phyloP scores from a whole-genome alignment of 352 stramenopile species.

The Globisporangium recalcitrans region DNA sequence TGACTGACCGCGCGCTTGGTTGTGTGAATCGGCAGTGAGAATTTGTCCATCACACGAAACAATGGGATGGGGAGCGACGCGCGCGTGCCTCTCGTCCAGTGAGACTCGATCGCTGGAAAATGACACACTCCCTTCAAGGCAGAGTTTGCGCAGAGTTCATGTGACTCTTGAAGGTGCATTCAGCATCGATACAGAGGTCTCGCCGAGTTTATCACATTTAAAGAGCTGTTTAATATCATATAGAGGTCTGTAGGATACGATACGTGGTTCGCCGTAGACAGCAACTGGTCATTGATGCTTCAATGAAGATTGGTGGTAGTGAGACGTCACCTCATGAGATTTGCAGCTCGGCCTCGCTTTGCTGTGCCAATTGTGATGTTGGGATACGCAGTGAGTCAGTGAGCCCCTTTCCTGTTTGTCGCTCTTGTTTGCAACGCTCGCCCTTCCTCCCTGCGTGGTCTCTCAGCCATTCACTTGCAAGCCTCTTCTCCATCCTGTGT shows the following conservation, averaged over 20 bases:
- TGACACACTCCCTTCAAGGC: background rate
- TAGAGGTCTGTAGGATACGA: too few relatives aligned
- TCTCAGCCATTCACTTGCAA: background rate
- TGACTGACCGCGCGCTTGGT: background rate
- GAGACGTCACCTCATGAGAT: background rate
- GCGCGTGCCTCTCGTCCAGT: slow-evolving; percentile 9
- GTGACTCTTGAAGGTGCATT: background rate
- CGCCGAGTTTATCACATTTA: too few relatives aligned
- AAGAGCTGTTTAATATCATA: too few relatives aligned
- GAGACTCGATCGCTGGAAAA: background rate
- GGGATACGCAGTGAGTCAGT: background rate
- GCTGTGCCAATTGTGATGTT: background rate
- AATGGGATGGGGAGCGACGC: background rate
- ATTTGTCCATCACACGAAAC: background rate
- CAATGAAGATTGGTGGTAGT: too few relatives aligned
- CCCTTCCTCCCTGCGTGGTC: background rate
- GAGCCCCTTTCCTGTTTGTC: background rate
- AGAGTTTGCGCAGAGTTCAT: background rate
- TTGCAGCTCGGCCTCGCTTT: background rate
- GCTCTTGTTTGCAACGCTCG: background rate
- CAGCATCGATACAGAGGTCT: background rate
- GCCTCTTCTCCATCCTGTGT: background rate
- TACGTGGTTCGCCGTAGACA: too few relatives aligned
- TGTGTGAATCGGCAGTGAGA: background rate
- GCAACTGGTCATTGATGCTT: too few relatives aligned